Conservation (phyloP, 495 filamentous ascomycete genomes). For the Xanthoparmelia taractica region DNA sequence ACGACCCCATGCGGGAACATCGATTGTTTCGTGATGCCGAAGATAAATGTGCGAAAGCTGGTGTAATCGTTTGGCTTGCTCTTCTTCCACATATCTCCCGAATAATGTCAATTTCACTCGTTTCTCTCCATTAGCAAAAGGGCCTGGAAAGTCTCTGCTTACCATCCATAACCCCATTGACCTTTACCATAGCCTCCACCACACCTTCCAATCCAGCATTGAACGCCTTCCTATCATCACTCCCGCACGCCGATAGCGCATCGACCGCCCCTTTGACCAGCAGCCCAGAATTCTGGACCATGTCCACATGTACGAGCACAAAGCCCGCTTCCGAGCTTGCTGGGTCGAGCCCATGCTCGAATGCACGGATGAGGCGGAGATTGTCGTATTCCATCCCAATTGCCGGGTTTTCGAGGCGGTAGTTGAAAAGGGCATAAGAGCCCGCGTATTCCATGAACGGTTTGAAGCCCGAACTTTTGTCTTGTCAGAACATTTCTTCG, state of each 20-base stretch:
- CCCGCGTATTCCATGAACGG: conserved; percentile 96
- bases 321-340: conserved; percentile 87
- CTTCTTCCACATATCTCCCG: conserved; percentile 71
- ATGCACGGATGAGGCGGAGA: conserved; percentile 76
- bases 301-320: conserved; percentile 73
- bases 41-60: conserved; percentile 87
- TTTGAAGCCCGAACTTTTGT: conserved; percentile 54
- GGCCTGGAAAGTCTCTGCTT: conserved; percentile 25
- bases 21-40: conserved; percentile 76
- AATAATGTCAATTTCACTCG: conserved; percentile 10
- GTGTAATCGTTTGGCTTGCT: conserved; percentile 71
- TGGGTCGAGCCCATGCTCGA: conserved; percentile 78
- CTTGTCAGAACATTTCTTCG: neutral
- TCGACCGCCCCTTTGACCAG: conserved; percentile 62
- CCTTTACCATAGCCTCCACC: conserved; percentile 54
- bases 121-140: neutral
- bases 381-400: conserved; percentile 66
- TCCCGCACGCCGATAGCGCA: conserved; percentile 52
- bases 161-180: conserved; percentile 76
- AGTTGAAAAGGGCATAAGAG: conserved; percentile 87
- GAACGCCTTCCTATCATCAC: conserved; percentile 43
- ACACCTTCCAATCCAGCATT: conserved; percentile 57
- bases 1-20: conserved; percentile 90
- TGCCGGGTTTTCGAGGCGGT: conserved; percentile 57
- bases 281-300: conserved; percentile 70